phyloP scores from a whole-genome alignment of 192 early-diverging fungal species.

The Entomortierella parvispora region DNA sequence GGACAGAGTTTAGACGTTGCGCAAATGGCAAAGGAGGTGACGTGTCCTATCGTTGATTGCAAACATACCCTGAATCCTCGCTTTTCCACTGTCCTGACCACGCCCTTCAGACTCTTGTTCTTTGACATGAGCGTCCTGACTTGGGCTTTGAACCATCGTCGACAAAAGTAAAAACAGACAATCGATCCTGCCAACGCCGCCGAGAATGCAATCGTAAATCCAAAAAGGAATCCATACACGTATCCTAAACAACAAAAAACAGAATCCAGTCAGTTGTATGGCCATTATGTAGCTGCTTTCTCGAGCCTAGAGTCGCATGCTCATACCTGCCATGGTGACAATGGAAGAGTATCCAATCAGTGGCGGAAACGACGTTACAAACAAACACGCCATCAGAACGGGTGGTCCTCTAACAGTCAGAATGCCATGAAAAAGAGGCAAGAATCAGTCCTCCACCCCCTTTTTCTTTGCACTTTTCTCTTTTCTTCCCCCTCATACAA shows the following conservation, averaged over 20 bases:
- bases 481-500: not conserved
- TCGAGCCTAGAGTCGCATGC: not conserved
- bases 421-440: constrained; percentile 1
- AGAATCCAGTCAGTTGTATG: not conserved
- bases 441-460: not conserved
- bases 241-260: constrained; percentile 52
- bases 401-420: constrained; percentile 47
- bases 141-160: constrained; percentile 57
- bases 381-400: constrained; percentile 61
- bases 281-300: not conserved
- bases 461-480: not conserved
- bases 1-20: no score
- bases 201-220: constrained; percentile 68
- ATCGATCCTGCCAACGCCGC: constrained; percentile 65
- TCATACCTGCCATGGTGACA: constrained; percentile 63
- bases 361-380: constrained; percentile 74
- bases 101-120: constrained; percentile 59
- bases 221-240: constrained; percentile 68
- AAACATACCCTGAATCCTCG: constrained; percentile 67
- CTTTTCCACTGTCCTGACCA: constrained; percentile 67
- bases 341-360: constrained; percentile 74
- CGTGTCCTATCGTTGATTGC: no score
- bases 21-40: no score
- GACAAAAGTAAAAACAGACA: constrained; percentile 62
- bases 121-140: constrained; percentile 54